Base-by-base conservation (phyloP, 164 flowering plant species). In the Aristolochia fimbriata region DNA sequence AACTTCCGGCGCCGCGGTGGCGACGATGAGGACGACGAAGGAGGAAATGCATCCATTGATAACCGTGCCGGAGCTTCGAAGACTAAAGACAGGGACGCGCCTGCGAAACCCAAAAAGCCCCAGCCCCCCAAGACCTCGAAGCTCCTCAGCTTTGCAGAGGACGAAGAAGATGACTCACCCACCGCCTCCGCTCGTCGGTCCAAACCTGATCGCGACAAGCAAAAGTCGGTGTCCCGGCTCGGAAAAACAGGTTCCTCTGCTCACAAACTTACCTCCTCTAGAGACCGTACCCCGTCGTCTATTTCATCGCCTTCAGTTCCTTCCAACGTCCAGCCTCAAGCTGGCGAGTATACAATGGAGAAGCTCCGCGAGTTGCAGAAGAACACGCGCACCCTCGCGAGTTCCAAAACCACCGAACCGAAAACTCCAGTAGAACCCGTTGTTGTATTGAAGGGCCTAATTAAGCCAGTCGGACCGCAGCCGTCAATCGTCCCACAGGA, bases 61-160 rank as follows among this genome's bases (percentile, higher is more conserved):
- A 6, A 67, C 41, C 17, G 62, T 20, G 49, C 47, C 14, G 20
- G 54, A 46, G 14, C 61, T 52, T 30, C 55, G 20, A 6, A 64
- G 15, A 61, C 56, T 51, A 52, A 51, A 78, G 14, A 2, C 66
- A 16, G 41, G 43, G 43, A 37, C 30, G 31, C 27, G 25, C 15
- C 17, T 27, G 56, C 71, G 17, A 73, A 67, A 16, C 55, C 70
- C 37, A 82, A 80, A 55, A 80, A 77, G 57, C 69, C 56, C 10
- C 47, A 45, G 24, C 64, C 54, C 0, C 54, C 22, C 6, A 73
- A 67, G 56, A 72, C 65, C 37, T 73, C 78, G 33, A 85, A 76
- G 66, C 93, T 81, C 51, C 88, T 93, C 14, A 84, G 92, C 72
- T 93, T 93, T 75, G 92, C 87, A 47, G 94, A 85, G 65, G 98